Conservation (phyloP, 2,329 filamentous ascomycete species). For the Purpureocillium takamizusanense region DNA sequence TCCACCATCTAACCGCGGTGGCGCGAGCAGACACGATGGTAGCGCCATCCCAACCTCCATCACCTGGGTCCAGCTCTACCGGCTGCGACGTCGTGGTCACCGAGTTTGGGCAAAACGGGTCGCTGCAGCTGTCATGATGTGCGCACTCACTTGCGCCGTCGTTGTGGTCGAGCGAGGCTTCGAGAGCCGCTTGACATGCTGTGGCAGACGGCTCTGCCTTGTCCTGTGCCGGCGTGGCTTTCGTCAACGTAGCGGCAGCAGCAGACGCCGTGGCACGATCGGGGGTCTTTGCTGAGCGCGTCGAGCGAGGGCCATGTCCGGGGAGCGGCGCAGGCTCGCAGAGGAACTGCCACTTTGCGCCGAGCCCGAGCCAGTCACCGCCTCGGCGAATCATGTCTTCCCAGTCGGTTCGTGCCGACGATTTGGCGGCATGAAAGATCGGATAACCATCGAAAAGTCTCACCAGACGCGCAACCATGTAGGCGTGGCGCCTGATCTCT, state of each 20-base stretch:
- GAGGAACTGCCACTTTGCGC: conserved; percentile 59
- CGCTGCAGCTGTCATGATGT: no score
- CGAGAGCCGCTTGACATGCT: no score
- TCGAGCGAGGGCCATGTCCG: conserved; percentile 14
- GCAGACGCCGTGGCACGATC: conserved; percentile 7
- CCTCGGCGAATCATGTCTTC: conserved; percentile 56
- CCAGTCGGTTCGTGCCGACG: conserved; percentile 70
- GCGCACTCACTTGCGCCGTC: no score
- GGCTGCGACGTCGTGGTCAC: neutral
- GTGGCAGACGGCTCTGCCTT: neutral
- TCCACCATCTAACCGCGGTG: conserved; percentile 60
- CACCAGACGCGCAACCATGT: conserved; percentile 70
- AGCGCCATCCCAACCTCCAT: conserved; percentile 60
- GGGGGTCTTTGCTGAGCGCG: conserved; percentile 6
- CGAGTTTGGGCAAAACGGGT: neutral
- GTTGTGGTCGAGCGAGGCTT: no score
- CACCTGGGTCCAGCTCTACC: conserved; percentile 37
- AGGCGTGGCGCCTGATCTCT: conserved; percentile 69
- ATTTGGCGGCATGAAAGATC: conserved; percentile 65
- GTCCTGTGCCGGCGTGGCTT: neutral
- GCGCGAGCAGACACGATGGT: conserved; percentile 63
- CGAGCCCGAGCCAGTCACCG: conserved; percentile 61
- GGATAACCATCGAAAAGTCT: conserved; percentile 73
- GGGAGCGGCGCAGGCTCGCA: conserved; percentile 53
- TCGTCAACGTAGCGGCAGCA: conserved; percentile 13